phyloP scores from a whole-genome alignment of 2,329 filamentous ascomycete species.

The Septoria petroselini region DNA sequence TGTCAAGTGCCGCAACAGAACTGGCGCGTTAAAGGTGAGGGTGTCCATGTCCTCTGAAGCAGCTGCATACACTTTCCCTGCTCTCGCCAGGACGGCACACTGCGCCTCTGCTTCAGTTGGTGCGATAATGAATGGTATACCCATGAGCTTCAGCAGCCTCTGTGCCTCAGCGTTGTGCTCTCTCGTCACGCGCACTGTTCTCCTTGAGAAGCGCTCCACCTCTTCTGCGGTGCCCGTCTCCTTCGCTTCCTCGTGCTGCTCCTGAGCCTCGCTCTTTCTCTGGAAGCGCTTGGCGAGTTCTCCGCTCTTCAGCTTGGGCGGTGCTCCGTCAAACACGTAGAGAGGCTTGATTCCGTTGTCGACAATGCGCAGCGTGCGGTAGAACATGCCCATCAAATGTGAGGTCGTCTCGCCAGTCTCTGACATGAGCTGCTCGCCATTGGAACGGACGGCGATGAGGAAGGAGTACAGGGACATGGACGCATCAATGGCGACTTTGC shows the following conservation, averaged over 20 bases:
- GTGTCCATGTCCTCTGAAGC: constrained; percentile 99
- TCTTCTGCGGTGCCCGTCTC: constrained; percentile 96
- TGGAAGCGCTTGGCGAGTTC: constrained; percentile 95
- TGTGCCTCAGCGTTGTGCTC: constrained; percentile 97
- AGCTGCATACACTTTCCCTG: constrained; percentile 93
- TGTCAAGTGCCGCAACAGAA: constrained; percentile 86
- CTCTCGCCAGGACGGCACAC: constrained; percentile 82
- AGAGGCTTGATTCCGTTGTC: constrained; percentile 98
- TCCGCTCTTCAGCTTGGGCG: constrained; percentile 94
- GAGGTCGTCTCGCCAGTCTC: constrained; percentile 96
- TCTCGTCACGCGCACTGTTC: constrained; percentile 89
- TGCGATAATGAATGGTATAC: constrained; percentile 89
- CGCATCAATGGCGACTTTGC: constrained; percentile 65
- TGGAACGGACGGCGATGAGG: constrained; percentile 92
- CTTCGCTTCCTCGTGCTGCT: constrained; percentile 89
- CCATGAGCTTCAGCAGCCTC: constrained; percentile 87
- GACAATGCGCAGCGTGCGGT: constrained; percentile 94
- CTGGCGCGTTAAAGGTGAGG: constrained; percentile 87
- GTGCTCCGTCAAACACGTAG: constrained; percentile 96
- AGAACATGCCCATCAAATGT: constrained; percentile 99
- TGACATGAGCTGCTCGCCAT: constrained; percentile 92
- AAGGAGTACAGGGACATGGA: constrained; percentile 99
- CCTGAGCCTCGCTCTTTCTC: constrained; percentile 87
- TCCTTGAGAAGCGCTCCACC: constrained; percentile 93
- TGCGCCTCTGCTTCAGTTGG: constrained; percentile 97